Conservation (phyloP, 169 alveolate species). For the Cryptosporidium bovis region DNA sequence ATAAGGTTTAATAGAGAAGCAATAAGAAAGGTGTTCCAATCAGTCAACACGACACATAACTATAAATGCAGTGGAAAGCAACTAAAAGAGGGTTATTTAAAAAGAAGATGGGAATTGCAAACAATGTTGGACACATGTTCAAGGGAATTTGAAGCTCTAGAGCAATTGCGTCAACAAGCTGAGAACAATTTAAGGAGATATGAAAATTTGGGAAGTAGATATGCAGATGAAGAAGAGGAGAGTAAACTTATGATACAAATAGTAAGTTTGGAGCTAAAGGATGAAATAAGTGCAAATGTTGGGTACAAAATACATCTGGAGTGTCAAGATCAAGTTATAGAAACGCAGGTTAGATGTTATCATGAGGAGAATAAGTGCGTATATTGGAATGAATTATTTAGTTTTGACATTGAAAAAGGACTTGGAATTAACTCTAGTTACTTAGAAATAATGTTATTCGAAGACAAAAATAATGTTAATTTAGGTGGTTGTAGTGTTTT, state of each 20-base stretch:
- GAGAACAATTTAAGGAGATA: constrained; percentile 59
- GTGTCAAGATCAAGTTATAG: constrained; percentile 71
- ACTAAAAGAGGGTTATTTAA: constrained; percentile 59
- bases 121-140: constrained; percentile 70
- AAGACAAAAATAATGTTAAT: constrained; percentile 1
- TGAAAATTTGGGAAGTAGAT: constrained; percentile 41
- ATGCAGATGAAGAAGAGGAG: constrained; percentile 23
- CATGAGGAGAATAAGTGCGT: constrained; percentile 38
- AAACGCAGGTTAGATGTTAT: constrained; percentile 36
- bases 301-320: constrained; percentile 61
- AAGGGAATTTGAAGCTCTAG: constrained; percentile 65
- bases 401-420: constrained; percentile 50
- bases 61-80: constrained; percentile 57
- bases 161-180: constrained; percentile 69
- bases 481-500: constrained; percentile 43
- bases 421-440: constrained; percentile 6
- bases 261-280: constrained; percentile 35
- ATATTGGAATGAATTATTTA: constrained; percentile 66
- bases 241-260: constrained; percentile 63
- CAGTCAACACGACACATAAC: constrained; percentile 34
- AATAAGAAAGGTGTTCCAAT: constrained; percentile 20
- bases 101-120: constrained; percentile 69
- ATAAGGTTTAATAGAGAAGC: constrained; percentile 44
- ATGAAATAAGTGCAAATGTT: constrained; percentile 10
- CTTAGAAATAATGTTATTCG: constrained; percentile 31